These are phyloP conservation scores for Penicillium silybi DNA, from an alignment of 495 filamentous ascomycete species.

Conservation along the genomic window DNA sequence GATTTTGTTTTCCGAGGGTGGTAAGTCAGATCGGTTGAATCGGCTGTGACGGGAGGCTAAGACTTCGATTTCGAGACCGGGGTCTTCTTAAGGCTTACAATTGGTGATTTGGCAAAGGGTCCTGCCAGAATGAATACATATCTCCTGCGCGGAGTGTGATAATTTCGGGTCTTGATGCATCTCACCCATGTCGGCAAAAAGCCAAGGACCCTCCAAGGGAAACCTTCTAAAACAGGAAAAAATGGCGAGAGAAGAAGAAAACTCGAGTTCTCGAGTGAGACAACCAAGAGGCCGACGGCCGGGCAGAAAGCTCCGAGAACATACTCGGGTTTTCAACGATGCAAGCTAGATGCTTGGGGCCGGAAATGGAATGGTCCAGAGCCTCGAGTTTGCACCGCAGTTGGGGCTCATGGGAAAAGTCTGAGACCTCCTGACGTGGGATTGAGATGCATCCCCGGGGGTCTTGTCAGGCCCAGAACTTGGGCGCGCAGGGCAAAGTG, in stretches of 20 bases:
- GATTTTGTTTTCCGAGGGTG: constrained; percentile 1
- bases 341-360: background rate
- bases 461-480: constrained; percentile 8
- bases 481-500: background rate
- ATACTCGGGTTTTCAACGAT: background rate
- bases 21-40: constrained; percentile 1
- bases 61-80: background rate
- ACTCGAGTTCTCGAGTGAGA: constrained; percentile 8
- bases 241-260: background rate
- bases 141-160: constrained; percentile 6
- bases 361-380: background rate
- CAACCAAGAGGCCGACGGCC: constrained; percentile 2
- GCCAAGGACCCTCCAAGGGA: background rate
- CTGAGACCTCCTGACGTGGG: background rate
- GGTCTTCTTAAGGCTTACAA: background rate
- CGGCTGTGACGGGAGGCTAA: background rate
- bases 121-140: constrained; percentile 5
- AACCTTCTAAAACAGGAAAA: background rate
- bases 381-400: background rate
- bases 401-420: constrained; percentile 7
- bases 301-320: constrained; percentile 9
- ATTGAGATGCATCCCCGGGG: constrained; percentile 4
- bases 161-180: background rate
- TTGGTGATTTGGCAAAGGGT: constrained; percentile 9
- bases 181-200: background rate